Conservation (phyloP, 1,139 yeast species). For the Nakaseomyces delphensis region DNA sequence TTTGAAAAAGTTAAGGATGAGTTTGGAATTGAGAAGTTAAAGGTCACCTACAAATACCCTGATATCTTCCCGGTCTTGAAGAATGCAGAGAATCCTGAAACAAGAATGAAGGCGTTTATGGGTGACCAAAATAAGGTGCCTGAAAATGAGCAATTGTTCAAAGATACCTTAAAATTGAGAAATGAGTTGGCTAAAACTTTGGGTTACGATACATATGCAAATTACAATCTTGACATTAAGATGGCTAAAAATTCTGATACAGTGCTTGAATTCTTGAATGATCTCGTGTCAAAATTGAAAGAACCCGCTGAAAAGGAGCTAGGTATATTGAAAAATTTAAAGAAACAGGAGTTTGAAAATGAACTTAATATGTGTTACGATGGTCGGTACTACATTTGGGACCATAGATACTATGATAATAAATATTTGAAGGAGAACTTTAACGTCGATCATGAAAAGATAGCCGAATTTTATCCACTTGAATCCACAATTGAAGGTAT, state of each 20-base stretch:
- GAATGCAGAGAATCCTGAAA: constrained; percentile 52
- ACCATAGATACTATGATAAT: constrained; percentile 56
- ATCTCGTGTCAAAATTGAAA: constrained; percentile 47
- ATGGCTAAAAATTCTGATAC: constrained; percentile 64
- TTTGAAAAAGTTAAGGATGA: constrained; percentile 42
- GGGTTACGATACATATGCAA: constrained; percentile 62
- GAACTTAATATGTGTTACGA: constrained; percentile 36
- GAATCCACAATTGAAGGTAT: constrained; percentile 57
- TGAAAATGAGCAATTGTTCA: constrained; percentile 51
- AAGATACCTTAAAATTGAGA: constrained; percentile 52
- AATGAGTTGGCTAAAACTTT: constrained; percentile 51
- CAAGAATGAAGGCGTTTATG: constrained; percentile 55
- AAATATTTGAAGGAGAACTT: constrained; percentile 56
- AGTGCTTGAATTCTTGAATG: constrained; percentile 53
- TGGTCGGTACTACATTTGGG: constrained; percentile 62
- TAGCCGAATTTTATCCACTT: constrained; percentile 73
- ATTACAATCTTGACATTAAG: constrained; percentile 61
- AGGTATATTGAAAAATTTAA: constrained; percentile 41
- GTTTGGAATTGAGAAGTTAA: constrained; percentile 37
- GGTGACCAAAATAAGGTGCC: constrained; percentile 62
- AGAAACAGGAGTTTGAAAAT: constrained; percentile 41
- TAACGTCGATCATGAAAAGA: constrained; percentile 60
- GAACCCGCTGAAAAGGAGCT: constrained; percentile 55
- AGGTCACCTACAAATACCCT: constrained; percentile 75
- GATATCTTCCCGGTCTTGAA: constrained; percentile 70